Base-by-base conservation (phyloP, 352 stramenopile species). In the Globisporangium radiosum region DNA sequence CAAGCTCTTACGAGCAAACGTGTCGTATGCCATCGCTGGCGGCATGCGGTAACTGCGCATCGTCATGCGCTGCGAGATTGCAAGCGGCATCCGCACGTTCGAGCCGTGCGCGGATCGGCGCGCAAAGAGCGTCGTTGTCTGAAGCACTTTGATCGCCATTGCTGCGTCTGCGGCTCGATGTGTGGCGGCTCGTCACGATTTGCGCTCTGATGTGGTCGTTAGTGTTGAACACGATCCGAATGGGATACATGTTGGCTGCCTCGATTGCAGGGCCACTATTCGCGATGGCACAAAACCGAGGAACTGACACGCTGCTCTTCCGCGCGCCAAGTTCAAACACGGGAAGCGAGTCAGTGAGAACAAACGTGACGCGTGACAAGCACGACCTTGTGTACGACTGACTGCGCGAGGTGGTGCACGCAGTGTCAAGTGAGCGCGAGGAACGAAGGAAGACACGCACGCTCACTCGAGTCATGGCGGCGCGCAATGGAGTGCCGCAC, bases 381-480 rank as follows among this genome's bases (percentile, higher is more conserved):
- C 52, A 48, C 47, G 19, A 25, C 19, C 19, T 25, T 25, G 19
- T 25, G 19, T 25, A 25, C 19, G 19, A 25, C 19, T 25, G 19
- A 25, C 19, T 25, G 19, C 19, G 19, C 19, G 19, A 25, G 19
- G 19, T 25, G 19, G 19, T 25, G 19, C 19, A 25, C 19, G 19
- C 19, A 25, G 19, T 25, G 19, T 25, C 19, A 25, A 25, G 19
- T 25, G 19, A 25, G 19, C 19, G 19, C 19, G 19, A 25, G 19
- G 19, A 25, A 25, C 19, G 19, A 25, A 25, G 0, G 19, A 25
- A 25, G 15, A 44, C 36, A 33, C 50, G 36, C 49, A 17, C 33
- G 19, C n/a, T 7, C 48, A 56, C 51, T 36, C 52, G 36, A 43
- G 17, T n/a, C 43, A 64, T 64, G 58, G 44, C 58, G 37, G 49